Base-by-base conservation (phyloP, 805 yeast species). In the Lachancea lanzarotensis region DNA sequence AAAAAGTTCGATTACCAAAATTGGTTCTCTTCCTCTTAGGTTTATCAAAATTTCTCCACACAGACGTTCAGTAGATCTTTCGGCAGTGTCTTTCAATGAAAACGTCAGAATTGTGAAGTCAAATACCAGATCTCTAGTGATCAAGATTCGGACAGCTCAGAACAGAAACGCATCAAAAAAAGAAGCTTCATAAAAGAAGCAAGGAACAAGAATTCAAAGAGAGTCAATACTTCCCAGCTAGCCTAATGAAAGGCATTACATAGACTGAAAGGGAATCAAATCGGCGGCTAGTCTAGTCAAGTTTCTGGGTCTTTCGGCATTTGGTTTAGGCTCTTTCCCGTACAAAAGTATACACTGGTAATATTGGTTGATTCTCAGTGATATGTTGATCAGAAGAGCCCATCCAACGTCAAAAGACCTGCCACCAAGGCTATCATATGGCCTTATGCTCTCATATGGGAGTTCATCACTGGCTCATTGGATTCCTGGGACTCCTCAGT, bases 31-130 rank as follows among this genome's bases (percentile, higher is more conserved):
- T 12, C 65, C 72, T 20, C 43, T 70, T 18, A 59, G 79, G 51
- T 74, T 66, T 49, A 73, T 75, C 30, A 72, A 62, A 48, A 70
- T 76, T 8, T 55, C 64, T 2, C 55, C 63, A 1, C 56, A 53
- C 3, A 54, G 59, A n/a, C 68, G 62, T 47, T 66, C 57, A 34
- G 62, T 74, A 1, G 54, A 61, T 13, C 51, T 71, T 1, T 76
- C 80, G 0, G 66, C 74, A 2, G 65, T 60, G 2, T 78, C 80
- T 6, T 68, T 71, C 51, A 60, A 55, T 34, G 45, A 53, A 15
- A 48, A 45, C 19, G 66, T 63, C 30, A 49, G 42, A 11, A 52
- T 63, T 18, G 26, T 49, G 13, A 62, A 59, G 41, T 60, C 65
- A 11, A 60, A 57, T 43, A 42, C 58, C 10, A 43, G 66, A 30